Base-by-base conservation (phyloP, 768 basidiomycete species). In the Scleroderma bovista region DNA sequence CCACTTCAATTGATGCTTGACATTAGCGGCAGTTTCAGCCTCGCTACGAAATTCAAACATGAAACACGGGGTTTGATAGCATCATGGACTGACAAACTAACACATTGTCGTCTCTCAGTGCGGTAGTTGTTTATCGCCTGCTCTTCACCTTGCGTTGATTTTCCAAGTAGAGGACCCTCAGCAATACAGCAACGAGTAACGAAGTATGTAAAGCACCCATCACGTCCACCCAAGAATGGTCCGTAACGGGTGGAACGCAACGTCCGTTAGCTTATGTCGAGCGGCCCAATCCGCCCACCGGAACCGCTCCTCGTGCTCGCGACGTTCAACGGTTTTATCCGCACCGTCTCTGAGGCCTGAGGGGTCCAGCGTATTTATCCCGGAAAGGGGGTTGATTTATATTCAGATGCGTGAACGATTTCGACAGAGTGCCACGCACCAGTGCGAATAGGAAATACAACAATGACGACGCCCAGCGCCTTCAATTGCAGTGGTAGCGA, bases 261-360 rank as follows among this genome's bases (percentile, higher is more conserved):
- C 7, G 16, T 51, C 16, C 33, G 24, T 37, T 13, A 39, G 16
- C 41, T 43, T 78, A 57, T 88, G 84, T 22, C 81, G 73, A 22
- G 62, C 70, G 6, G 80, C 78, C 77, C 84, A 88, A 54, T 88
- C 83, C 1, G 69, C 75, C 86, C 86, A 85, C 50, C 71, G 65
- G 31, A 54, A 54, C 15, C 42, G 56, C 32, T 58, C 63, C 26
- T 55, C 59, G 34, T 63, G 65, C 45, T 74, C 67, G 37, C 73
- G 73, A 47, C 72, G 72, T 47, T 85, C 79, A 8, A 88, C 64
- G 31, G 82, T 69, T 20, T 76, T 71, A 37, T 76, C 78, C 19
- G 60, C 54, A 29, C 76, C 80, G 23, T 75, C 78, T n/a, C n/a
- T n/a, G n/a, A n/a, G n/a, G n/a, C 69, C 77, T 73, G 24, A 29